phyloP scores from a whole-genome alignment of 768 basidiomycete genomes.

The Boletus rex-veris region DNA sequence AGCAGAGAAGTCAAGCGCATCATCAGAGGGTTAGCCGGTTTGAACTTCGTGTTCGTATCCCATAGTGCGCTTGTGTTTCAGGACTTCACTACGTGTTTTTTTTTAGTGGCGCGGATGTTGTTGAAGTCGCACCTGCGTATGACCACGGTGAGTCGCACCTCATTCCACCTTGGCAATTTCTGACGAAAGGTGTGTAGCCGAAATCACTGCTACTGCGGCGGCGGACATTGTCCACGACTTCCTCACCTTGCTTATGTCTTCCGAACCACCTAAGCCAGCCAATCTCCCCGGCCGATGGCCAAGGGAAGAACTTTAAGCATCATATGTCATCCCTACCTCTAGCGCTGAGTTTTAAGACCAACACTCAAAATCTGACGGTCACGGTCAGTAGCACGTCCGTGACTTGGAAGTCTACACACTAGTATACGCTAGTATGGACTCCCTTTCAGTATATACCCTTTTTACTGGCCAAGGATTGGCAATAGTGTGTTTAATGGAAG shows the following conservation, averaged over 20 bases:
- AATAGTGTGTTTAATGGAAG: too few relatives aligned
- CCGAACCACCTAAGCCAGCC: slow-evolving; percentile 22
- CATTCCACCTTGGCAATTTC: neutral
- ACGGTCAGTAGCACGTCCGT: neutral
- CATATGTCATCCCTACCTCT: neutral
- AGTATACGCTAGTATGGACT: neutral
- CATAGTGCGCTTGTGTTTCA: neutral
- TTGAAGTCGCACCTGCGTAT: slow-evolving; percentile 28
- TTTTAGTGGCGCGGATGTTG: slow-evolving; percentile 21
- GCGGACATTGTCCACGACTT: slow-evolving; percentile 48
- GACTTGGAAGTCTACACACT: neutral
- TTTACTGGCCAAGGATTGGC: too few relatives aligned
- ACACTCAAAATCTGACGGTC: neutral
- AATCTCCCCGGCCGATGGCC: slow-evolving; percentile 6
- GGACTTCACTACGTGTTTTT: neutral
- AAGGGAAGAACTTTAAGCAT: slow-evolving; percentile 22
- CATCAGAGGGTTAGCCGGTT: slow-evolving; percentile 70
- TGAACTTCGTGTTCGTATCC: slow-evolving; percentile 66
- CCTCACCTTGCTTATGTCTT: slow-evolving; percentile 36
- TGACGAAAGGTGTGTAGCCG: slow-evolving; percentile 21
- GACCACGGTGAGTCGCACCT: slow-evolving; percentile 20
- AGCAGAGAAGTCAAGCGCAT: slow-evolving; percentile 79
- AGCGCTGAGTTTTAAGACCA: too few relatives aligned
- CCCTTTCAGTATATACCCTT: too few relatives aligned
- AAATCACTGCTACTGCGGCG: slow-evolving; percentile 42